Conservation (phyloP, 768 basidiomycete species). For the Leccinum truebloodii region DNA sequence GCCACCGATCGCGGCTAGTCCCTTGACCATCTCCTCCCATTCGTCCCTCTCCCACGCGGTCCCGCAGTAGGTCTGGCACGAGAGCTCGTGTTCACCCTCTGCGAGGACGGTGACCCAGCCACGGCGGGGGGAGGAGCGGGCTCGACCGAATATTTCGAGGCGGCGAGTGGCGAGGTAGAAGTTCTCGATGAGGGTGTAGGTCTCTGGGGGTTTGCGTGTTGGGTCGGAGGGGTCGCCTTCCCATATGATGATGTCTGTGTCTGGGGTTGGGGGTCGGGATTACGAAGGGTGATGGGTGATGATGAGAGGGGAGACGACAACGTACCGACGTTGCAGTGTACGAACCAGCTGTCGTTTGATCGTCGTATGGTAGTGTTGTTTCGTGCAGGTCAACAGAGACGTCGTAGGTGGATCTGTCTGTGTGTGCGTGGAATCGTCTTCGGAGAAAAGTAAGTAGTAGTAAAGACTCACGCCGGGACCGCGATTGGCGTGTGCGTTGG, state of each 20-base stretch:
- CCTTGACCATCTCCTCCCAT: conserved; percentile 66
- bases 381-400: conserved; percentile 83
- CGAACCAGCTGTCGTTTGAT: conserved; percentile 96
- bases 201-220: conserved; percentile 68
- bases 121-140: conserved; percentile 64
- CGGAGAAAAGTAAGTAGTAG: neutral
- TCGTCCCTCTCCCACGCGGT: conserved; percentile 57
- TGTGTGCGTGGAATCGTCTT: conserved; percentile 2
- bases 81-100: conserved; percentile 57
- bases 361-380: conserved; percentile 97
- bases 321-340: conserved; percentile 96
- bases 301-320: neutral
- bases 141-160: conserved; percentile 84
- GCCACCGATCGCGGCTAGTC: conserved; percentile 45
- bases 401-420: conserved; percentile 86
- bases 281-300: neutral
- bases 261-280: conserved; percentile 39
- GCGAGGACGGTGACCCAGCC: conserved; percentile 92
- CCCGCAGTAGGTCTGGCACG: conserved; percentile 39
- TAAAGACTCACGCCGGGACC: conserved; percentile 66
- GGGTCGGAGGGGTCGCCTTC: conserved; percentile 85
- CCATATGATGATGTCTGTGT: conserved; percentile 96
- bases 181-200: conserved; percentile 95
- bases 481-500: conserved; percentile 69
- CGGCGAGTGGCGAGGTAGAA: conserved; percentile 94